phyloP scores from a whole-genome alignment of 768 basidiomycete species.

The Podaxis sp. region DNA sequence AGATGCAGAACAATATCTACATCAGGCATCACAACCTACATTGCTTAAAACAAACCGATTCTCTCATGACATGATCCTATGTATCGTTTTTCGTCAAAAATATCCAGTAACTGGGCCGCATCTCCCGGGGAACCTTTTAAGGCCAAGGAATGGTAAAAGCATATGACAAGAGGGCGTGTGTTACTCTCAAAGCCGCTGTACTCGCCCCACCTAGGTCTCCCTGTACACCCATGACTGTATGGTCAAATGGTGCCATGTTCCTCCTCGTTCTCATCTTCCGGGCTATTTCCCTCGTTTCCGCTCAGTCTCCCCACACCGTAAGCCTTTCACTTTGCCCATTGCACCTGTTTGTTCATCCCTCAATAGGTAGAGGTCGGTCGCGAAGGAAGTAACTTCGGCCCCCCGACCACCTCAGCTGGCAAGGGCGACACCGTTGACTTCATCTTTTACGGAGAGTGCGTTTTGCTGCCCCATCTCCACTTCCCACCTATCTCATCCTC shows the following conservation, averaged over 20 bases:
- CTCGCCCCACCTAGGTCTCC: neutral
- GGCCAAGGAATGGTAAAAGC: neutral
- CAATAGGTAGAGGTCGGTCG: constrained; percentile 38
- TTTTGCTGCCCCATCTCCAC: neutral
- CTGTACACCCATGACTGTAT: neutral
- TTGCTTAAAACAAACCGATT: constrained; percentile 2
- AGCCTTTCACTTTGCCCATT: neutral
- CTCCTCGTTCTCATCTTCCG: neutral
- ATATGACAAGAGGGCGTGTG: neutral
- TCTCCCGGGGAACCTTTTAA: neutral
- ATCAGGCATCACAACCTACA: neutral
- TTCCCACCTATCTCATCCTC: neutral
- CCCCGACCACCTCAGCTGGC: constrained; percentile 29
- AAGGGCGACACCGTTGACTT: constrained; percentile 38
- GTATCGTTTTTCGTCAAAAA: neutral
- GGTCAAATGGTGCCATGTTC: neutral
- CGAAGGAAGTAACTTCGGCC: constrained; percentile 40
- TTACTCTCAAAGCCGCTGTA: neutral
- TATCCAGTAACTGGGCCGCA: neutral
- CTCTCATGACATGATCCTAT: neutral
- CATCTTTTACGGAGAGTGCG: constrained; percentile 38
- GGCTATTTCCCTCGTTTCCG: constrained; percentile 8
- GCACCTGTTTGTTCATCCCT: neutral
- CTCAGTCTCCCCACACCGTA: constrained; percentile 18
- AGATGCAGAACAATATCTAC: neutral